Base-by-base conservation (phyloP, 1,284 basidiomycete species). In the Sanghuangporus baumii region DNA sequence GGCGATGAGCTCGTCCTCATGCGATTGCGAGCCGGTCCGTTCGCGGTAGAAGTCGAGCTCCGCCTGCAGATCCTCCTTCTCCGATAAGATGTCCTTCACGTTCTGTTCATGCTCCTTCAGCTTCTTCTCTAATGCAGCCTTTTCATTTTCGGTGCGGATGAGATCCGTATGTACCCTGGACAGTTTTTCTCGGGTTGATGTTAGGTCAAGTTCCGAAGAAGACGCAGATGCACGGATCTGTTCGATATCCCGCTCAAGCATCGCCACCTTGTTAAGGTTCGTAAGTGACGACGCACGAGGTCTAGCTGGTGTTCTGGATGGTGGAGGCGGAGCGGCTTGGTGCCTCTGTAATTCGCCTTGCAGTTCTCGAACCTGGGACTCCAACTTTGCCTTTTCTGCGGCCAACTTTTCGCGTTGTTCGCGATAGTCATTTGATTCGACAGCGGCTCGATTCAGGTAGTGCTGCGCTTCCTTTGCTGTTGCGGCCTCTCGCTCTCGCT, bases 91-190 rank as follows among this genome's bases (percentile, higher is more conserved):
- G 2, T 73, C 72, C 62, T 74, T 69, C 47, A 85, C 68, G 41
- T 80, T 77, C 14, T 73, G 71, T 1, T 87, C 71, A 65, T 79
- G 74, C 20, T 70, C 71, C 50, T 74, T 74, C 47, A 77, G 67
- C 48, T 72, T 75, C 70, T 75, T 81, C 67, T 87, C 85, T 23
- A 77, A 60, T 1, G 83, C 84, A 1, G 79, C 75, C 65, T 79
- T 81, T 70, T 85, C 85, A 64, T 91, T 91, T 67, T 85, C 81
- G 9, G 76, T 71, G 58, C 77, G 78, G 23, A 84, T 72, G 11
- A 84, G 69, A 43, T 83, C 77, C 8, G 74, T 72, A 59, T 86
- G 83, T 2, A 76, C 73, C 20, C 75, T 78, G 3, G 78, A 70
- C 7, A 84, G 72, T 66, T 83, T 86, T 61, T 80, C 75, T 46